These are phyloP conservation scores for Crithidia fasciculata DNA, from an alignment of 208 protist genomes.

Conservation along the genomic window DNA sequence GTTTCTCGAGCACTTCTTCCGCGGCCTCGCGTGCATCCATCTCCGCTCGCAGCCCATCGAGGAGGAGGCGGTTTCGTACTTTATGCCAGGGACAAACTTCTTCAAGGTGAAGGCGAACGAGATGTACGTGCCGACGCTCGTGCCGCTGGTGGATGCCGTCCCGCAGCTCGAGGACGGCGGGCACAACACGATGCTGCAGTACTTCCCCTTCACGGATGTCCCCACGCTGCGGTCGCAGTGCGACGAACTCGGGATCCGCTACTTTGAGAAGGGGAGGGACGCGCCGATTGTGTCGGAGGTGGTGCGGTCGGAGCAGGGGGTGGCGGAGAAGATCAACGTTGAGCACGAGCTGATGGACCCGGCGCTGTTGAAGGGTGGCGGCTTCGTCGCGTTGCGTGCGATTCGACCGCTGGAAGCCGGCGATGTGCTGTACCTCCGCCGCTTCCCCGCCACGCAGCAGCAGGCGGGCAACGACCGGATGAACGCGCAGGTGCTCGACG, in stretches of 20 bases:
- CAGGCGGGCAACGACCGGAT: constrained; percentile 48
- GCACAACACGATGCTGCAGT: constrained; percentile 85
- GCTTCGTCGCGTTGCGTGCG: constrained; percentile 86
- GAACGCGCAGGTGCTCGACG: constrained; percentile 72
- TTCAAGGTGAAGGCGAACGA: constrained; percentile 83
- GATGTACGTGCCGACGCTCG: constrained; percentile 87
- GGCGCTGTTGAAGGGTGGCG: constrained; percentile 37
- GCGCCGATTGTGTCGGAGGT: constrained; percentile 24
- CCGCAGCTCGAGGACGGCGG: constrained; percentile 77
- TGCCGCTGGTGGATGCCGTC: constrained; percentile 82
- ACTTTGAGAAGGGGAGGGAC: constrained; percentile 38
- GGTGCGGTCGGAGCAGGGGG: constrained; percentile 5
- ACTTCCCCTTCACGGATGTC: constrained; percentile 59
- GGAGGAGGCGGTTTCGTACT: constrained; percentile 53
- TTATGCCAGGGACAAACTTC: constrained; percentile 83
- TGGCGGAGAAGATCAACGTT: constrained; percentile 26
- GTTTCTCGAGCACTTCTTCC: constrained; percentile 83
- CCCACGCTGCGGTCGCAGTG: constrained; percentile 50
- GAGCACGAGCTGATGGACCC: constrained; percentile 58
- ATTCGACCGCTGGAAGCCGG: constrained; percentile 61
- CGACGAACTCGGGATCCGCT: constrained; percentile 51
- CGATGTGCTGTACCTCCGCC: constrained; percentile 77
- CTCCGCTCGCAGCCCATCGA: constrained; percentile 84
- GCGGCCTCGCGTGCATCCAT: constrained; percentile 68
- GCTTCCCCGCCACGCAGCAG: constrained; percentile 55